Base-by-base conservation (phyloP, 768 basidiomycete genomes). In the Dictyophora rubrovolvata region DNA sequence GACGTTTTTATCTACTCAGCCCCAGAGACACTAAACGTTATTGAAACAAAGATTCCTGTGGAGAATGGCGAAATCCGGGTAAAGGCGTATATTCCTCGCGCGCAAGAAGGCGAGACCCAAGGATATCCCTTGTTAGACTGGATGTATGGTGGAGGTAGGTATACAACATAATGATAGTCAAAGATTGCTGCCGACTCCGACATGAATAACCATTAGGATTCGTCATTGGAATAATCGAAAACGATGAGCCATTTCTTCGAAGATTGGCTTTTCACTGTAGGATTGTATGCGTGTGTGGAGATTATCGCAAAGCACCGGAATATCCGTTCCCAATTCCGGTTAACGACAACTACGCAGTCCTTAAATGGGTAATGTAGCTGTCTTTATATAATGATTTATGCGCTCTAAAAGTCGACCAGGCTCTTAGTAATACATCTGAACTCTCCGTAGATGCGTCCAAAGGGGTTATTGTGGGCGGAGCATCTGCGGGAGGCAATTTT, bases 401-500 rank as follows among this genome's bases (percentile, higher is more conserved):
- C 14, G 21, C 6, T 54, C 17, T 16, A 20, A 57, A 22, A 28
- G 16, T 22, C 23, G 4, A 37, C n/a, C 55, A 65, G 64, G 48
- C 60, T 37, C 60, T 59, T 11, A 42, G 34, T 1, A 59, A 65
- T 49, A n/a, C 60, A 12, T 34, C 16, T 1, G 21, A 53, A 8
- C 56, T 71, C 5, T 60, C 46, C 1, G 65, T 54, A 1, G 60
- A 60, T 48, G 49, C 63, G 33, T 48, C 48, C 5, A 67, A 67
- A 36, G 70, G 66, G 7, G 65, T 69, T 28, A 61, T 70, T 18
- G 35, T 70, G 33, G 65, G 57, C 0, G 70, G 69, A 7, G 53
- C 54, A 10, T 70, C 68, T 0, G 61, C 65, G 0, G 69, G 69
- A 1, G 69, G 52, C 0, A 63, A 67, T 10, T 35, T 66, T 21